Conservation (phyloP, 768 basidiomycete species). For the Fistulinella prunicolor region DNA sequence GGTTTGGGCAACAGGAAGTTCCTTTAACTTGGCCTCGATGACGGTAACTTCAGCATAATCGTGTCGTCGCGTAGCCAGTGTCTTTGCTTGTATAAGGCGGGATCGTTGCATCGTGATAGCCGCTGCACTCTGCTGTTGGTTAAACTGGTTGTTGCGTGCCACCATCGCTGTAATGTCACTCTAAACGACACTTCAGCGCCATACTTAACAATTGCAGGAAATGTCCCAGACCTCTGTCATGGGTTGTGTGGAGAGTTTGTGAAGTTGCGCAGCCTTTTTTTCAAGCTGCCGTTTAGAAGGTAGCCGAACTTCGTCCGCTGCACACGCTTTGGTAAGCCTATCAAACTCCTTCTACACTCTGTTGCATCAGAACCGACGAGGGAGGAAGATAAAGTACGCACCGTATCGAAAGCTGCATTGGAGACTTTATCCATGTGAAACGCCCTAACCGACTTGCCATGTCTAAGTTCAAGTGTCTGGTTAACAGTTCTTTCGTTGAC, state of each 20-base stretch:
- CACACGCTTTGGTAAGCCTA: constrained; percentile 46
- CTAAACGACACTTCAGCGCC: constrained; percentile 39
- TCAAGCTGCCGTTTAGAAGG: constrained; percentile 67
- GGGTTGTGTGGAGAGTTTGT: constrained; percentile 53
- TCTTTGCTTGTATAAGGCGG: constrained; percentile 65
- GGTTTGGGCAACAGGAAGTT: constrained; percentile 35
- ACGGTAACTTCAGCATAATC: constrained; percentile 60
- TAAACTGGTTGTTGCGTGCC: constrained; percentile 55
- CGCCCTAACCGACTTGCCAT: constrained; percentile 59
- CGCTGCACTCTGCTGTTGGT: constrained; percentile 32
- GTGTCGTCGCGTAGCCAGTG: constrained; percentile 70
- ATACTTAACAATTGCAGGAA: constrained; percentile 5
- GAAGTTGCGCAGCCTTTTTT: constrained; percentile 62
- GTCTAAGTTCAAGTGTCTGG: constrained; percentile 68
- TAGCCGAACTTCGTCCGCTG: constrained; percentile 54
- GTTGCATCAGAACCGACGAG: constrained; percentile 7
- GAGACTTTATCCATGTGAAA: constrained; percentile 88
- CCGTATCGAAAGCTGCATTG: constrained; percentile 62
- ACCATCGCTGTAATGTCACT: constrained; percentile 81
- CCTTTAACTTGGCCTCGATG: constrained; percentile 64
- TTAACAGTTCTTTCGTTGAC: constrained; percentile 64
- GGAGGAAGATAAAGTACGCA: constrained; percentile 35
- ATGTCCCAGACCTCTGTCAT: constrained; percentile 74
- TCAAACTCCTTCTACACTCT: constrained; percentile 66
- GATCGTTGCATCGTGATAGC: constrained; percentile 55